Evolutionary conservation across 2,329 filamentous ascomycete species (phyloP), one percentile per base, ranked within the genome.

Genomic region (Dactylellina sp.): DNA sequence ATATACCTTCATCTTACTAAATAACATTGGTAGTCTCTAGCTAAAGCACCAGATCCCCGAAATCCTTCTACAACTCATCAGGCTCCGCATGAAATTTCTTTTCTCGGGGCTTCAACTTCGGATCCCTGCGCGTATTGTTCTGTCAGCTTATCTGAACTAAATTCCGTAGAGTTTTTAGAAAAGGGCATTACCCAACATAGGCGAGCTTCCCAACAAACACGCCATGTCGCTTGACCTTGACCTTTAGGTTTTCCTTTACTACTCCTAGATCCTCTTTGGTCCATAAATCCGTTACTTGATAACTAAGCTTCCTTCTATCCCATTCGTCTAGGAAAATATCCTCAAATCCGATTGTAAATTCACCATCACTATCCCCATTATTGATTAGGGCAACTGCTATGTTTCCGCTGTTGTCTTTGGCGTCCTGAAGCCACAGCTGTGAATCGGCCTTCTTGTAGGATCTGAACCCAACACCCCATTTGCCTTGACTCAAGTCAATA

Each of bases 261-360:
- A 56, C 4, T 18, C 63, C 62, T 11, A 68, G 39, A 18, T 70
- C 46, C 16, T 64, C 52, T 14, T 64, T 70, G 4, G 80, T 83
- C 84, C 84, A 86, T 65, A 84, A 81, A 78, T 86, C 82, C 1
- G 80, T 81, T 0, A 85, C 82, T 1, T 80, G 75, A 57, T 83
- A 84, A 28, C 28, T 49, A 11, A 32, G 12, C 75, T 77, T 37
- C 64, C 78, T 1, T 59, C 70, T 25, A 63, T 70, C 18, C 61
- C 66, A 64, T n/a, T 75, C 63, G 42, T 75, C 71, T 5, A 70
- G 35, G 22, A 75, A 75, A 18, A 75, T 55, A 20, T 75, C 71
- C n/a, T 70, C 63, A 20, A 75, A 75, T 9, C 42, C 12, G 11
- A 70, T 62, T 1, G 32, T 60, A 18, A 75, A 75, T 1, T 59